phyloP scores from a whole-genome alignment of 2,329 filamentous ascomycete genomes.

The Pyrenophora teres region DNA sequence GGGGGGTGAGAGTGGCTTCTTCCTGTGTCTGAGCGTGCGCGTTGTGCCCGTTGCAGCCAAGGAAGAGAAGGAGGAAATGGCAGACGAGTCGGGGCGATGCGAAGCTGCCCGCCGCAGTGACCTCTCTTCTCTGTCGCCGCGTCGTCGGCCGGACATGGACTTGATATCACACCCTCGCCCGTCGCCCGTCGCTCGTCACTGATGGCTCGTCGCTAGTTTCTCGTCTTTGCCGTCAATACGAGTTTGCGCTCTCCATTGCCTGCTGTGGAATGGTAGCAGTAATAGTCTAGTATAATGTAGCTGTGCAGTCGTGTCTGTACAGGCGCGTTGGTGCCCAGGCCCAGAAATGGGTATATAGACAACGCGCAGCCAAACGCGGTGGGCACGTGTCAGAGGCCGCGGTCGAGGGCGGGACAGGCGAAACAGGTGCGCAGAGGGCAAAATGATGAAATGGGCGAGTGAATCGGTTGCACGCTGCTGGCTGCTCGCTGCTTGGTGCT shows the following conservation, averaged over 20 bases:
- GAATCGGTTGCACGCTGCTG: constrained; percentile 19
- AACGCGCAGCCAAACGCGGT: constrained; percentile 39
- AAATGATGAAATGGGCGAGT: constrained; percentile 20
- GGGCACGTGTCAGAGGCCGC: constrained; percentile 25
- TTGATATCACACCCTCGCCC: constrained; percentile 59
- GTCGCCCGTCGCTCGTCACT: constrained; percentile 37
- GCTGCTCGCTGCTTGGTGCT: constrained; percentile 19
- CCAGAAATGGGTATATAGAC: constrained; percentile 26
- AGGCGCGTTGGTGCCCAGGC: constrained; percentile 19
- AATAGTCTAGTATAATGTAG: constrained; percentile 12
- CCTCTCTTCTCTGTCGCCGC: constrained; percentile 32
- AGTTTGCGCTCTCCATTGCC: constrained; percentile 32
- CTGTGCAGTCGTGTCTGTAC: not conserved
- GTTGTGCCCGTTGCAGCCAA: constrained; percentile 24
- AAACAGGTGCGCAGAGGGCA: constrained; percentile 6
- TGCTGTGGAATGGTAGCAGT: too few species aligned
- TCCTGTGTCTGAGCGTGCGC: constrained; percentile 19
- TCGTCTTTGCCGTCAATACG: constrained; percentile 26
- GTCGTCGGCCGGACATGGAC: constrained; percentile 60
- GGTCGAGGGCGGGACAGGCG: constrained; percentile 5
- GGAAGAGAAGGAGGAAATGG: constrained; percentile 20
- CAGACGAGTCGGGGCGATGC: constrained; percentile 33
- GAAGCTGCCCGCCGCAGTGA: constrained; percentile 30
- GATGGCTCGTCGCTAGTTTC: constrained; percentile 59
- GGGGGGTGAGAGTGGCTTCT: constrained; percentile 27